Evolutionary conservation across 345 rosid genomes (phyloP), one percentile per base, ranked within the genome.

Genomic region (Psidium friedrichsthalianum): DNA sequence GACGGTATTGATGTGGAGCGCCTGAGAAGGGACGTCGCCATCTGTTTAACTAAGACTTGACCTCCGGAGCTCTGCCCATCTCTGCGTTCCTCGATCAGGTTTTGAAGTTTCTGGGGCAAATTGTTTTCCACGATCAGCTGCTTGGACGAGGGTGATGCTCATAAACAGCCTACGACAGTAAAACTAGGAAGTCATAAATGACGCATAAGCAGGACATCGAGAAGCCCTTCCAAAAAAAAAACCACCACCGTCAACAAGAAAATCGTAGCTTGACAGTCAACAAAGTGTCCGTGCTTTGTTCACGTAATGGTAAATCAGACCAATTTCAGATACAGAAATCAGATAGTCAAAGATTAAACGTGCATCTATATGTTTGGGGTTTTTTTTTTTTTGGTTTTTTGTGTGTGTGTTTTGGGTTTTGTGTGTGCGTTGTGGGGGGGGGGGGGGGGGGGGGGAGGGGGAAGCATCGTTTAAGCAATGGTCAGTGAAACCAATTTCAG

Each of bases 71-170:
- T 90, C 87, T 94, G 99, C 61, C 99, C 99, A 57, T 95, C 99
- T 51, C 99, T 90, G n/a, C 99, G 95, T 89, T 97, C 99, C 88
- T 95, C 99, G 1, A 97, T 97, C 82, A 97, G 90, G 89, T 92
- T 95, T 89, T 94, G 91, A 85, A 97, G 95, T 84, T 96, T 95
- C 74, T 90, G 95, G 16, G 98, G 99, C 25, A 97, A 92, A 86
- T 96, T 95, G 80, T 96, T 97, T 95, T 97, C 99, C 85, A 97
- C 97, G 8, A 97, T 97, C 93, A 97, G 89, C 84, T 97, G 99
- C 86, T 97, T 97, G 32, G 99, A 56, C 94, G 93, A 10, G 99
- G 99, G 87, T 97, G 99, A 88, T 96, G 99, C 96, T 97, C 99
- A 69, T 97, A 97, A 24, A 97, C 99, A 82, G 99, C 95, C 99